phyloP scores from a whole-genome alignment of 176 grass and related monocot genomes.

The Lolium perenne region DNA sequence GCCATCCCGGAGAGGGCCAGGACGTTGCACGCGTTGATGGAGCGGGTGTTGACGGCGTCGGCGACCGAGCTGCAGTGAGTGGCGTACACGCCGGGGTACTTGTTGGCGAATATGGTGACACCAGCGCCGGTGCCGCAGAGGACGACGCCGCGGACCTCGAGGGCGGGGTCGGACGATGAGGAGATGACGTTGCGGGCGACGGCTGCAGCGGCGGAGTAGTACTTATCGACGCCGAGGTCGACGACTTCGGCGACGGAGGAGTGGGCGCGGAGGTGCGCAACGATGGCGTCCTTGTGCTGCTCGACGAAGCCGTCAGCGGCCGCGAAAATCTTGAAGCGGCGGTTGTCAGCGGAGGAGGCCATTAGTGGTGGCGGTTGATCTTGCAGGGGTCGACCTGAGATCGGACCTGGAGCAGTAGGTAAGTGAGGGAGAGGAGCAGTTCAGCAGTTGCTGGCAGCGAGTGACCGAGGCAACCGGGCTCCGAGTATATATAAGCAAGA shows the following conservation, averaged over 20 bases:
- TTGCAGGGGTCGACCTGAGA: neutral
- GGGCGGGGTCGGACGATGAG: conserved; percentile 9
- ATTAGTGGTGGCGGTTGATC: neutral
- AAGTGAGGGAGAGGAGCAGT: neutral
- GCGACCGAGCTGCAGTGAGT: conserved; percentile 65
- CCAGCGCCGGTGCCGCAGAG: conserved; percentile 92
- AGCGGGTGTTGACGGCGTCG: conserved; percentile 81
- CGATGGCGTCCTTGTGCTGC: conserved; percentile 71
- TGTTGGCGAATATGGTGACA: conserved; percentile 94
- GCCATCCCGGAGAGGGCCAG: conserved; percentile 73
- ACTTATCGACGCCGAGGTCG: conserved; percentile 87
- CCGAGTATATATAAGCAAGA: too few species aligned
- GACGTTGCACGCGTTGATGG: conserved; percentile 96
- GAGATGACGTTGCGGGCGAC: conserved; percentile 60
- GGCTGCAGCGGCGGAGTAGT: conserved; percentile 74
- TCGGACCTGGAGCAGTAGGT: neutral
- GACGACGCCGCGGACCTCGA: conserved; percentile 68
- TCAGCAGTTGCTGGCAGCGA: neutral
- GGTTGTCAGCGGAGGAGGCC: conserved; percentile 11
- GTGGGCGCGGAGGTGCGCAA: conserved; percentile 72
- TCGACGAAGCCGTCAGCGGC: conserved; percentile 76
- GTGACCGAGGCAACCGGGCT: neutral
- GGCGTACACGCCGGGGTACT: conserved; percentile 88
- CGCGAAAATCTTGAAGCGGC: conserved; percentile 70
- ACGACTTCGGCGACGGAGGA: conserved; percentile 59